phyloP scores from a whole-genome alignment of 2,329 filamentous ascomycete species.

The Pseudohalonectria lignicola region DNA sequence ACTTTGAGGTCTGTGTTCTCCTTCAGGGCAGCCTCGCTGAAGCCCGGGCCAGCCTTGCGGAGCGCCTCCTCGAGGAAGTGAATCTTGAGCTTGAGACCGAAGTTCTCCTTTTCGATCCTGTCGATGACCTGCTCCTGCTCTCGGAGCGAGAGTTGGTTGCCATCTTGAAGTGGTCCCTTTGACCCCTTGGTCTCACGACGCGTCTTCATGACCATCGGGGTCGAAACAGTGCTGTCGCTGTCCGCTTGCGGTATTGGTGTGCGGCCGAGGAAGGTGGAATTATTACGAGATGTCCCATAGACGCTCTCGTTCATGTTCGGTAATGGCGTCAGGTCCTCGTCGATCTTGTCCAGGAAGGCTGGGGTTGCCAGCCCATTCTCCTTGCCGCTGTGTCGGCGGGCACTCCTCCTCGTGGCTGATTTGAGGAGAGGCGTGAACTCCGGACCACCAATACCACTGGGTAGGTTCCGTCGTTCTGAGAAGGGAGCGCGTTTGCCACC shows the following conservation, averaged over 20 bases:
- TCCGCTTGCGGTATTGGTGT: constrained; percentile 68
- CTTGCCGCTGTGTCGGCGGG: constrained; percentile 48
- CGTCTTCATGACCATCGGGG: constrained; percentile 63
- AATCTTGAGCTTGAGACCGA: constrained; percentile 91
- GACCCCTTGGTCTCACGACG: constrained; percentile 41
- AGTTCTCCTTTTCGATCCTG: constrained; percentile 97
- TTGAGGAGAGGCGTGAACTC: constrained; percentile 96
- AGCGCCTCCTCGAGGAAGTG: constrained; percentile 91
- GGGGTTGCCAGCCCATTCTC: constrained; percentile 56
- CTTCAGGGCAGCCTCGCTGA: constrained; percentile 77
- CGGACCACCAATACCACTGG: constrained; percentile 50
- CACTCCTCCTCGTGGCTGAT: constrained; percentile 62
- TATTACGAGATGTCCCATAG: constrained; percentile 54
- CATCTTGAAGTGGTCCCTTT: constrained; percentile 67
- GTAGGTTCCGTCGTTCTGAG: constrained; percentile 60
- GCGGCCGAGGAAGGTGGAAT: constrained; percentile 49
- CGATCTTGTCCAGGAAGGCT: constrained; percentile 55
- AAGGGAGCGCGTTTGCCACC: constrained; percentile 52
- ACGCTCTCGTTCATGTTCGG: constrained; percentile 64
- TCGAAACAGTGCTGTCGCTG: constrained; percentile 72
- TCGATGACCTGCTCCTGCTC: constrained; percentile 96
- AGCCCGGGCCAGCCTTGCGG: constrained; percentile 76
- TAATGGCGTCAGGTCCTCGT: constrained; percentile 64
- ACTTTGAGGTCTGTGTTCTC: constrained; percentile 97
- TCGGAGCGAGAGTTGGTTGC: constrained; percentile 80